Evolutionary conservation across 805 yeast genomes (phyloP).

Genomic region (Wickerhamiella musiphila): DNA sequence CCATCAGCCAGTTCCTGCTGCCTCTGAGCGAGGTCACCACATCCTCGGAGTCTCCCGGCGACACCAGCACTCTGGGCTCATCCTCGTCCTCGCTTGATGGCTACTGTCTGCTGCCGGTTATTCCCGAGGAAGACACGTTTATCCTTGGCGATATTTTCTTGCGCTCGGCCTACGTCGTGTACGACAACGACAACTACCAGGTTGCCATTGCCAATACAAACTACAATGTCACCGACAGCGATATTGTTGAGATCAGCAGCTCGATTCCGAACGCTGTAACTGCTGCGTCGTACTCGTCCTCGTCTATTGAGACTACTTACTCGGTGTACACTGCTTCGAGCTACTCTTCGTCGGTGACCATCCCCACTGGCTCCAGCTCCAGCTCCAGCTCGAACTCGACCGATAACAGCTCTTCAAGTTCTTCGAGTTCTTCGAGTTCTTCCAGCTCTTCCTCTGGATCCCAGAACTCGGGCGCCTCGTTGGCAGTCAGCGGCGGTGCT

Average conservation of each 20-base stretch:
- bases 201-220: constrained; percentile 38
- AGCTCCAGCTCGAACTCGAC: not conserved
- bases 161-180: constrained; percentile 50
- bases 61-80: constrained; percentile 7
- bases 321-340: not conserved
- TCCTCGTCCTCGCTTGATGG: constrained; percentile 11
- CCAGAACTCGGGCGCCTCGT: not conserved
- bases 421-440: not conserved
- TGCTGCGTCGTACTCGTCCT: constrained; percentile 12
- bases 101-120: constrained; percentile 15
- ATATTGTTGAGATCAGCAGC: constrained; percentile 16
- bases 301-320: not conserved
- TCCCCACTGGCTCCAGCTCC: not conserved
- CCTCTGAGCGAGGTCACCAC: constrained; percentile 21
- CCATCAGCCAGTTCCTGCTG: constrained; percentile 19
- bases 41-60: constrained; percentile 18
- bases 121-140: constrained; percentile 16
- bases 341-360: not conserved
- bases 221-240: constrained; percentile 14
- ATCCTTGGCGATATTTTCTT: constrained; percentile 53
- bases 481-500: not conserved
- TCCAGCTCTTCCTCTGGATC: not conserved
- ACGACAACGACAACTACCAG: constrained; percentile 40
- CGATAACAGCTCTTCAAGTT: not conserved
- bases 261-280: constrained; percentile 17